Evolutionary conservation across 2,329 filamentous ascomycete genomes (phyloP), one percentile per base, ranked within the genome.

Genomic region (Metarhizium guizhouense): DNA sequence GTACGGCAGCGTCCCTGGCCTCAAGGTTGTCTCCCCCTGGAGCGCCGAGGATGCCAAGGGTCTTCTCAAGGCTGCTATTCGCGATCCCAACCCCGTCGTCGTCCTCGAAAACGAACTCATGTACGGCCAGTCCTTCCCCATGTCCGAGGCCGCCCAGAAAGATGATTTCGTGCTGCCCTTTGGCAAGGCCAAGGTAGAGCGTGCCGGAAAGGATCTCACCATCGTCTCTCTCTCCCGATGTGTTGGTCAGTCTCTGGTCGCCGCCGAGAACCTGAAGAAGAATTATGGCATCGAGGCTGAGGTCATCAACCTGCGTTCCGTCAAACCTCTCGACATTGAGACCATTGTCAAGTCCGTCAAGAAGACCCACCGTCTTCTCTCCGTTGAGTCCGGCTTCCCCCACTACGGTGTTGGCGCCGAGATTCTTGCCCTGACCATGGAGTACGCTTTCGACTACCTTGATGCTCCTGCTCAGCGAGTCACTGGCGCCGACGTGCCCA

Each of bases 131-230:
- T 76, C 82, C 52, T 99, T 99, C 84, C 91, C 91, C 67, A 95
- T 99, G 91, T 96, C 91, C 69, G 93, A 94, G 76, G 93, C 89
- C 59, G 92, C 91, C 58, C 94, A 96, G 76, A 93, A 88, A 76
- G 87, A 90, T 72, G 94, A 99, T 76, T 99, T 97, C 67, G 93
- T 99, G 65, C 76, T 99, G 65, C 94, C 94, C 63, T 91, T 99
- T 71, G 94, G 94, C 73, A 99, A 99, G 82, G 94, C 94, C 75
- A 99, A 99, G 85, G 89, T 99, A 69, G 94, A 99, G 81, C 92
- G 94, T 67, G 79, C 85, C 59, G 94, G 94, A 74, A 96, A 93
- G 78, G 94, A 99, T 72, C 77, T 99, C 64, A 99, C 94, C 69
- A 90, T 99, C 60, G 93, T 99, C 61, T 87, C 92, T 52, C 82